Evolutionary conservation across 257 asterid genomes (phyloP).

Genomic region (Solanum arcanum): DNA sequence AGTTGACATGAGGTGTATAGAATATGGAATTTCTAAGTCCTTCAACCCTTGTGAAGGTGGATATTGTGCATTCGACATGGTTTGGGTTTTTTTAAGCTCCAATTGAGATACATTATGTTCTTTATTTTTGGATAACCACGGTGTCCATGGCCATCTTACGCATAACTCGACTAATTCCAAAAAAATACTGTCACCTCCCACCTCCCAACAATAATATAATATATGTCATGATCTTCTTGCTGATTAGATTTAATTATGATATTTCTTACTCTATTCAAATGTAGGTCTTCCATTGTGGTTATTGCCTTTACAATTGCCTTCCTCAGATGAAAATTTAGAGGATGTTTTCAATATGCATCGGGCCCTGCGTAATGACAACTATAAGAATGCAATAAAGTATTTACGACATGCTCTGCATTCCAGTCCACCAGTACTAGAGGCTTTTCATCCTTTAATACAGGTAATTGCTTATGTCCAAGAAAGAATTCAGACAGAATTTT

Average conservation of each 20-base stretch:
- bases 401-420: conserved; percentile 52
- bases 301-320: conserved; percentile 61
- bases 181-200: background rate
- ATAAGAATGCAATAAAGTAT: conserved; percentile 45
- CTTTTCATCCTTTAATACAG: conserved; percentile 87
- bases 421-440: conserved; percentile 54
- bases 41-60: background rate
- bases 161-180: background rate
- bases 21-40: background rate
- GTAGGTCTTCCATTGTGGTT: conserved; percentile 76
- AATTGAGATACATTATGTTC: background rate
- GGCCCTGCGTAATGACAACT: conserved; percentile 34
- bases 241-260: background rate
- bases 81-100: background rate
- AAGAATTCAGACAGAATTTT: background rate
- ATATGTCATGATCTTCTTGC: background rate
- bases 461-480: conserved; percentile 13
- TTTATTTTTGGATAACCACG: background rate
- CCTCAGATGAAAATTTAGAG: conserved; percentile 45
- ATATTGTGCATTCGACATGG: background rate
- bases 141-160: background rate
- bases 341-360: conserved; percentile 32
- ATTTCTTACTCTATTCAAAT: background rate
- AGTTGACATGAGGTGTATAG: background rate
- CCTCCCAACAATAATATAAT: background rate